Evolutionary conservation across 1,284 basidiomycete species (phyloP), one percentile per base, ranked within the genome.

Genomic region (Fomitopsis pinicola): DNA sequence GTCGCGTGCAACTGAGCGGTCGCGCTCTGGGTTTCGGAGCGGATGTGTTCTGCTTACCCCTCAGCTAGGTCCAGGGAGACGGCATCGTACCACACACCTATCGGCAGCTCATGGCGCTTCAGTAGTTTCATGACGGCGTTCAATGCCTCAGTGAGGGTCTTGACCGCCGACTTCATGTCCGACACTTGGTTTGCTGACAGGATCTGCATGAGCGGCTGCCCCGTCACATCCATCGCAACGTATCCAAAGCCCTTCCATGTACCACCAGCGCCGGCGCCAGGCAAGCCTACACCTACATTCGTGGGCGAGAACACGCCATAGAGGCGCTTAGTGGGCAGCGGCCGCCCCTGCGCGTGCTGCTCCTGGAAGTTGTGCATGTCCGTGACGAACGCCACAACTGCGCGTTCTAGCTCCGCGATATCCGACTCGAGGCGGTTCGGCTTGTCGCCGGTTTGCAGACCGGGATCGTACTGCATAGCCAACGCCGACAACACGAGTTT

Each of bases 231-330:
- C 33, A 82, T 70, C 26, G 82, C 77, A 40, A 89, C 81, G 79
- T 86, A 92, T 33, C 91, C 91, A 65, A 91, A 88, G n/a, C 91
- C 91, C 67, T 83, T 89, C 91, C 90, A 92, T 30, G 76, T 76
- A 6, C 80, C 89, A 33, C 79, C 89, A 58, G 79, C 77, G 8
- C 91, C 90, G 12, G 85, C 87, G 19, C 90, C 91, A 56, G 89
- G 81, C 33, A 91, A 76, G n/a, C 89, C 89, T 17, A 85, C 73
- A 1, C 91, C 91, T 58, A 93, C 73, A 65, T 88, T 84, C 5
- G 77, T 74, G 0, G 87, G 80, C n/a, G 79, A 78, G 66, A 92
- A 86, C 8, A 82, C 81, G 8, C 87, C 91, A 50, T 80, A 77
- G 26, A 92, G 67, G 40, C 88, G 82, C 69, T 89, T 91, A 10